Evolutionary conservation across 371 early-diverging fungal genomes (phyloP).

Genomic region (Umbelopsis sp.): DNA sequence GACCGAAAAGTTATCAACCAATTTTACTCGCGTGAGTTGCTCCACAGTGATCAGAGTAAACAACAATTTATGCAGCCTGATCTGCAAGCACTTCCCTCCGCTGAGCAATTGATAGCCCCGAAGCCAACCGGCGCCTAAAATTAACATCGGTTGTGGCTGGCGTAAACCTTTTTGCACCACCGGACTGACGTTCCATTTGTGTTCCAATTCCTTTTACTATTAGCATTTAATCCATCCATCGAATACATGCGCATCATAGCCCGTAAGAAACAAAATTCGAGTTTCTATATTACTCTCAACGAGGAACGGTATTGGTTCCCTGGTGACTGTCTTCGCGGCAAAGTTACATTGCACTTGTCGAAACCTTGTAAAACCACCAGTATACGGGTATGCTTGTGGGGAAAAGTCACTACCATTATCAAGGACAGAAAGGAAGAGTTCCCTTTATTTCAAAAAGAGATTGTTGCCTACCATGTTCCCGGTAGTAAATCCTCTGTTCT

Average conservation of each 20-base stretch:
- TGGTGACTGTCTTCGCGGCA: constrained; percentile 12
- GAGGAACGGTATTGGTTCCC: constrained; percentile 15
- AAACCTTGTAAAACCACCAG: constrained; percentile 8
- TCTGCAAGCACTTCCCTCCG: constrained; percentile 41
- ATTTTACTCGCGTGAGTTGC: constrained; percentile 50
- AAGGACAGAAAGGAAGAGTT: constrained; percentile 15
- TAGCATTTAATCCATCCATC: constrained; percentile 4
- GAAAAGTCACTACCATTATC: constrained; percentile 15
- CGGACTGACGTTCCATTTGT: neutral
- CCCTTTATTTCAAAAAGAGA: constrained; percentile 27
- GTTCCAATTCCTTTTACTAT: neutral
- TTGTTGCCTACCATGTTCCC: constrained; percentile 27
- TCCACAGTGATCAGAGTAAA: constrained; percentile 46
- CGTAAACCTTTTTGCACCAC: neutral
- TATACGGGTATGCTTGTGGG: constrained; percentile 15
- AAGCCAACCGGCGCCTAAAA: neutral
- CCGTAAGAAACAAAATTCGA: constrained; percentile 9
- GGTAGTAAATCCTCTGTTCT: constrained; percentile 33
- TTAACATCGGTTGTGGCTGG: neutral
- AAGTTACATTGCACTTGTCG: neutral
- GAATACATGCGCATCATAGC: constrained; percentile 15
- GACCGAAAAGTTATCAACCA: constrained; percentile 43
- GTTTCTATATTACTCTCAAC: constrained; percentile 9
- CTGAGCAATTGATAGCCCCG: neutral
- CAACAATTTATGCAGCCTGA: constrained; percentile 48